Conservation (phyloP, 495 filamentous ascomycete species). For the Emericellopsis terricola region DNA sequence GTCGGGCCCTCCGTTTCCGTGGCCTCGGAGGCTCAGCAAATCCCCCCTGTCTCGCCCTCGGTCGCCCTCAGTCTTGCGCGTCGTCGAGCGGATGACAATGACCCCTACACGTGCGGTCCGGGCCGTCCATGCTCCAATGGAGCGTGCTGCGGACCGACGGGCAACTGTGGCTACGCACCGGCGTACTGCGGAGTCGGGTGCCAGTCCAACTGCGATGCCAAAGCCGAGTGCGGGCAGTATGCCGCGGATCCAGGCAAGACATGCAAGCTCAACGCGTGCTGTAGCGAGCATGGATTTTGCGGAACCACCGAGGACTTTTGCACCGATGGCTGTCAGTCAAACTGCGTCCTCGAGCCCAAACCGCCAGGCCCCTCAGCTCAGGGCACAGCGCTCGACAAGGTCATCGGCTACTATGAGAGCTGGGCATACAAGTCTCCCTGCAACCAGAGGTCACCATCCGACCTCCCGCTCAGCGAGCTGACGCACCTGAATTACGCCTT, state of each 20-base stretch:
- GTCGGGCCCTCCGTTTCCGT: too few relatives aligned
- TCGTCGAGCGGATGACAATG: too few relatives aligned
- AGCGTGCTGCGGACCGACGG: slow-evolving; percentile 7
- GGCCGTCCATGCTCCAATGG: slow-evolving; percentile 5
- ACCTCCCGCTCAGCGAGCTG: slow-evolving; percentile 6
- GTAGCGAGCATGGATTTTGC: slow-evolving; percentile 1
- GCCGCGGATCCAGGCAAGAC: slow-evolving; percentile 8
- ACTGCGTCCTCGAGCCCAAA: background rate
- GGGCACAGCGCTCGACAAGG: background rate
- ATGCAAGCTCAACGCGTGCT: slow-evolving; percentile 10
- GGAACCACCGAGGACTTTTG: background rate
- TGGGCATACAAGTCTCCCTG: slow-evolving; percentile 5
- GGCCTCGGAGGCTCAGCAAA: too few relatives aligned
- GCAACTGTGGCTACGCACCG: slow-evolving; percentile 6
- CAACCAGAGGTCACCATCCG: background rate
- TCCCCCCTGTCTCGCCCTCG: too few relatives aligned
- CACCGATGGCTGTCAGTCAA: background rate
- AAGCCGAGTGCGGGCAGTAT: slow-evolving; percentile 15
- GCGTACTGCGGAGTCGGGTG: slow-evolving; percentile 7
- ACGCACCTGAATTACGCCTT: slow-evolving; percentile 14
- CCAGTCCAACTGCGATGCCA: slow-evolving; percentile 13
- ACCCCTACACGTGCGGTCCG: too few relatives aligned
- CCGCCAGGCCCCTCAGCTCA: background rate
- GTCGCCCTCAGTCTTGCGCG: too few relatives aligned
- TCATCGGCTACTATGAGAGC: slow-evolving; percentile 11